Evolutionary conservation across 805 yeast genomes (phyloP).

Genomic region (Kregervanrija fluxuum): DNA sequence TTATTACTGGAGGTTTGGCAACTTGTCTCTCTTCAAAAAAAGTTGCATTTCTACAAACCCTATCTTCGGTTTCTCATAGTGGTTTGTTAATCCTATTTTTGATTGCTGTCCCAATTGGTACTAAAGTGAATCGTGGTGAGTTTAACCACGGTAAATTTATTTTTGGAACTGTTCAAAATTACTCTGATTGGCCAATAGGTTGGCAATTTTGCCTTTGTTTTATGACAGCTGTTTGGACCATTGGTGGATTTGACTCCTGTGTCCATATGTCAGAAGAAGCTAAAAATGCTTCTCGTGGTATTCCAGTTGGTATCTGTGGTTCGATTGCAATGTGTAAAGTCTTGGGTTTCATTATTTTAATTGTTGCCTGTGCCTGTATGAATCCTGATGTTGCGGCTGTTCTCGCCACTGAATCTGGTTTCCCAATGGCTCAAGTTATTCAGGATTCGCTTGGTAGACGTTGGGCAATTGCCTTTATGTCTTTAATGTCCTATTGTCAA

Average conservation of each 20-base stretch:
- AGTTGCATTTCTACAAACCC: constrained; percentile 49
- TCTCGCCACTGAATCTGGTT: constrained; percentile 41
- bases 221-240: constrained; percentile 66
- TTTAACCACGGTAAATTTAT: constrained; percentile 43
- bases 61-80: constrained; percentile 48
- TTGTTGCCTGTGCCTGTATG: constrained; percentile 48
- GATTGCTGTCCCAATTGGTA: constrained; percentile 59
- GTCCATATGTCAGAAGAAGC: constrained; percentile 71
- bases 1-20: constrained; percentile 39
- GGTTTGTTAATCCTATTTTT: constrained; percentile 43
- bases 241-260: constrained; percentile 64
- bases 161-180: constrained; percentile 44
- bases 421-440: constrained; percentile 57
- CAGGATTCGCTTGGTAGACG: constrained; percentile 52
- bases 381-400: constrained; percentile 35
- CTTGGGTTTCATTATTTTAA: constrained; percentile 48
- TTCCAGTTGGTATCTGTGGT: constrained; percentile 56
- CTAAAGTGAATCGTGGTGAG: constrained; percentile 26
- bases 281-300: constrained; percentile 48
- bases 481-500: constrained; percentile 50
- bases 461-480: constrained; percentile 60
- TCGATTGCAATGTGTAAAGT: constrained; percentile 50
- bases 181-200: constrained; percentile 49
- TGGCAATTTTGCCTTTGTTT: constrained; percentile 40
- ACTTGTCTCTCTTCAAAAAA: constrained; percentile 49